Base-by-base conservation (phyloP, 2,329 filamentous ascomycete species). In the Parastagonospora avenae region DNA sequence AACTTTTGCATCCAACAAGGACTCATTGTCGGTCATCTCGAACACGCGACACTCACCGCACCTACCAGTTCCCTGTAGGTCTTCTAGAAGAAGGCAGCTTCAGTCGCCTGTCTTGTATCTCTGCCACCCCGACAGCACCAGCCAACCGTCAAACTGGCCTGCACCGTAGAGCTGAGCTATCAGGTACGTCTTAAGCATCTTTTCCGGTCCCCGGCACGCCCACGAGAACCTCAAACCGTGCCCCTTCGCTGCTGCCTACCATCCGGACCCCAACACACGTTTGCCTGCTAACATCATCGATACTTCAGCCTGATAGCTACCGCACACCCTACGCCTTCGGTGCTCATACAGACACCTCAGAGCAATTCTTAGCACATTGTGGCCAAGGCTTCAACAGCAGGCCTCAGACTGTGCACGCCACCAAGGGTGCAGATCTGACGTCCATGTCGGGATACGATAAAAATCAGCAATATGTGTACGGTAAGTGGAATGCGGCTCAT, bases 401-500 rank as follows among this genome's bases (percentile, higher is more conserved):
- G 80, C 76, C 85, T 78, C 77, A 80, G 81, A 71, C 79, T 58
- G 65, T 59, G 42, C 54, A 57, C 39, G 60, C 62, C 60, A 66
- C 60, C 65, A 60, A 66, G 59, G 60, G 60, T 57, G 62, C 57
- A 73, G 73, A 77, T 73, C 74, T 86, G 67, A 78, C 90, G 77
- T 86, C 88, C 76, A 92, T 92, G 89, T 88, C 90, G 75, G 87
- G 87, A 77, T 92, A 91, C 81, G 81, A 82, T 70, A 96, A 95
- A 77, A 77, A 85, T 52, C 85, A 89, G 74, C 82, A 88, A 74
- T 88, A 88, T 74, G 84, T 92, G 79, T 89, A 93, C 77, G 89
- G 92, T 95, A 80, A 79, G 91, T 87, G 52, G 54, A 54, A 41
- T 61, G 63, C 55, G 57, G 74, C 76, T 62, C 79, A 79, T 69